Base-by-base conservation (phyloP, 1,284 basidiomycete species). In the Ceratobasidium sp. region DNA sequence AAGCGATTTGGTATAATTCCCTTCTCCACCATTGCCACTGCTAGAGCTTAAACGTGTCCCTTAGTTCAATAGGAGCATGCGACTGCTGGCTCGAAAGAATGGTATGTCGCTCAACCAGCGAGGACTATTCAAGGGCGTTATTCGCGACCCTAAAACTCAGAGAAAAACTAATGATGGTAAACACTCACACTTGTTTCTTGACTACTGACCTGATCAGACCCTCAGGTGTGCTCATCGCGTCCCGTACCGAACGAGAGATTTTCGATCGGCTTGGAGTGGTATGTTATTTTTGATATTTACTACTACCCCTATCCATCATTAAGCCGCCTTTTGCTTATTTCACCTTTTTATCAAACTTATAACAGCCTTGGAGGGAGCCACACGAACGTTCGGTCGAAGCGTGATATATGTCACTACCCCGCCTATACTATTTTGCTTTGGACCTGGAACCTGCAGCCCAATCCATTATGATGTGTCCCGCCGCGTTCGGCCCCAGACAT, bases 61-160 rank as follows among this genome's bases (percentile, higher is more conserved):
- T 13, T 74, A 94, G 91, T 96, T 96, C 79, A 97, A 96, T 77
- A 87, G 94, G 9, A 88, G 89, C 2, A 86, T 96, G 76, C 85
- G 94, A 16, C 77, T 90, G 73, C 93, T 94, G 77, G 94, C 94
- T 2, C 85, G 85, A 71, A 86, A 84, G 69, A 84, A 89, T 76
- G 93, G 93, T 0, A 93, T 88, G 77, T 90, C 88, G 14, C 82
- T 97, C 47, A 96, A 95, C 74, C 93, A 96, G 77, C 83, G 85
- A 56, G 93, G 93, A 0, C 77, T 96, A 7, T 94, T 82, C 73
- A 79, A 79, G 2, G 86, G 84, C 0, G 87, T 94, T 36, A 78
- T 91, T n/a, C 84, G 91, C 5, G 86, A 90, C 75, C 83, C 85
- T 11, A 80, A 79, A 36, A 81, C 90, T 71, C 79, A 83, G 25